Evolutionary conservation across 495 filamentous ascomycete genomes (phyloP).

Genomic region (Hamigera avellanea): DNA sequence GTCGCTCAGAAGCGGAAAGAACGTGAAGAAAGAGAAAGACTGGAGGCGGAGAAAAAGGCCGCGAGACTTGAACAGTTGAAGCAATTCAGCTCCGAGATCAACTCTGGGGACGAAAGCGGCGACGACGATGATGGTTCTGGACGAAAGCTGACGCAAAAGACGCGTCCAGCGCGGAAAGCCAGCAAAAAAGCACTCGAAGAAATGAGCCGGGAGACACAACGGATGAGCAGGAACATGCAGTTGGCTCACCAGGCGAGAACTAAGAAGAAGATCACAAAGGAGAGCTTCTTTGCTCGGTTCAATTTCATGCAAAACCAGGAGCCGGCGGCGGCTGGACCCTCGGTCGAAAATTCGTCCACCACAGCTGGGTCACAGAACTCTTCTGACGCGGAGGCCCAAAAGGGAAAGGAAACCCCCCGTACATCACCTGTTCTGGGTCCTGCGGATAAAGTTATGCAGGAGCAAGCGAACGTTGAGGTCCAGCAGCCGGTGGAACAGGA

Average conservation of each 20-base stretch:
- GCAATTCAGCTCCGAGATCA: slow-evolving; percentile 24
- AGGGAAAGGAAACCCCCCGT: slow-evolving; percentile 36
- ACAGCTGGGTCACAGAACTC: slow-evolving; percentile 31
- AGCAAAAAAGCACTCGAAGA: slow-evolving; percentile 96
- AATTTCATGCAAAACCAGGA: slow-evolving; percentile 46
- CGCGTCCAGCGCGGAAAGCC: slow-evolving; percentile 68
- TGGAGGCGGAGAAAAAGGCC: slow-evolving; percentile 43
- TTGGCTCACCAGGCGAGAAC: slow-evolving; percentile 81
- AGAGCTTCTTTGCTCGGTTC: slow-evolving; percentile 74
- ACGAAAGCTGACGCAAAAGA: slow-evolving; percentile 48
- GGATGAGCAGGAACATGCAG: slow-evolving; percentile 80
- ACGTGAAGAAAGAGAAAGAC: slow-evolving; percentile 50
- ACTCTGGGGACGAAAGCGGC: slow-evolving; percentile 29
- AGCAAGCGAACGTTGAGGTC: neutral
- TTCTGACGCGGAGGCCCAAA: slow-evolving; percentile 35
- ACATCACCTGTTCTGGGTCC: slow-evolving; percentile 32
- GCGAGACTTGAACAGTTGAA: slow-evolving; percentile 23
- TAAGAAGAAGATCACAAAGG: slow-evolving; percentile 83
- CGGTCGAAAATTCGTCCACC: slow-evolving; percentile 24
- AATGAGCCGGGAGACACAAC: slow-evolving; percentile 85
- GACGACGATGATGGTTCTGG: slow-evolving; percentile 46
- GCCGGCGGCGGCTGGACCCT: slow-evolving; percentile 8
- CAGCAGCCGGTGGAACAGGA: slow-evolving; percentile 1
- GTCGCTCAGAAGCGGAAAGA: slow-evolving; percentile 61
- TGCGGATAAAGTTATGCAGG: slow-evolving; percentile 6